These are phyloP conservation scores for Cordyceps fumosorosea DNA, from an alignment of 2,329 filamentous ascomycete species.

Conservation along the genomic window DNA sequence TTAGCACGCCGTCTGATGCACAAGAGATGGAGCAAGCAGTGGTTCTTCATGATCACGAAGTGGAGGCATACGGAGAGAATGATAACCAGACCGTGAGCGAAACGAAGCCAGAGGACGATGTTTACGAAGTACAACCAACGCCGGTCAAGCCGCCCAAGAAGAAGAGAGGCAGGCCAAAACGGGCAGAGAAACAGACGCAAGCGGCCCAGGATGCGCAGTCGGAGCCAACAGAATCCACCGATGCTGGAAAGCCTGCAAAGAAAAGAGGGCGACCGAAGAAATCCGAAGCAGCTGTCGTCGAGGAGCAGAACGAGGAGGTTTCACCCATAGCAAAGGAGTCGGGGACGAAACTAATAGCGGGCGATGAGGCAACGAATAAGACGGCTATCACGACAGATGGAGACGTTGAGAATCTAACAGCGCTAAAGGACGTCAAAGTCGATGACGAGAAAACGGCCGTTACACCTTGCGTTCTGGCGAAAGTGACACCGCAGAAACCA, in stretches of 20 bases:
- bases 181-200: constrained; percentile 12
- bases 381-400: neutral
- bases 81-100: neutral
- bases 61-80: neutral
- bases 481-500: neutral
- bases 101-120: neutral
- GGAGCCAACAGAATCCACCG: constrained; percentile 15
- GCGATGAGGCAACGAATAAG: neutral
- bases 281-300: constrained; percentile 18
- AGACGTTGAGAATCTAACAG: constrained; percentile 1
- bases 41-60: neutral
- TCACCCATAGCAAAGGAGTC: neutral
- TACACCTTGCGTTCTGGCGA: neutral
- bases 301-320: neutral
- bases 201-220: constrained; percentile 6
- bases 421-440: neutral
- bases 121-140: neutral
- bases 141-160: constrained; percentile 5
- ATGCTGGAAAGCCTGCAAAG: constrained; percentile 17
- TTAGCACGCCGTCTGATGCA: neutral
- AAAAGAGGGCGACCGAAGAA: constrained; percentile 39
- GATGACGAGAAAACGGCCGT: neutral
- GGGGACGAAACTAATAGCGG: neutral
- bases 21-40: neutral
- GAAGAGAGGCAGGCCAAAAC: constrained; percentile 17